Percentiles rank a stretch among this genome's conserved stretches.
These are phyloP conservation scores for Colletotrichum graminicola DNA, from an alignment of 2,329 filamentous ascomycete genomes.

Conservation along the genomic window DNA sequence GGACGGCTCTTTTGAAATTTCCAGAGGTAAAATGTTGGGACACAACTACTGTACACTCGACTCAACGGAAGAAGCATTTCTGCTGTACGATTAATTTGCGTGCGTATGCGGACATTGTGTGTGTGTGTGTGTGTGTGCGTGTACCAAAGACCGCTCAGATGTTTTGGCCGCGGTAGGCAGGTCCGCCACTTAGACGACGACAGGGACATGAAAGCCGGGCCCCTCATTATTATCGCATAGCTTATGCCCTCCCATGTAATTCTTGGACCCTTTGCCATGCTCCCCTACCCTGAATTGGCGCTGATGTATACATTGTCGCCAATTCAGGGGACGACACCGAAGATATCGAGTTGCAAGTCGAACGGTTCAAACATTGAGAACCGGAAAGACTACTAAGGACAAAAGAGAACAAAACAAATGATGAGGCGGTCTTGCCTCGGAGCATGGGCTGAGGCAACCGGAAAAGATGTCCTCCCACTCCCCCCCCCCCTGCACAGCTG, in stretches of 20 bases:
- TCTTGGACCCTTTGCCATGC: not conserved
- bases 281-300: not conserved
- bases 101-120: constrained; percentile 21
- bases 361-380: not conserved
- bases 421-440: not conserved
- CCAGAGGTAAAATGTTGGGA: constrained; percentile 21
- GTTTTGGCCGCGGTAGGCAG: constrained; percentile 15
- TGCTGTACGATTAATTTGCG: constrained; percentile 31
- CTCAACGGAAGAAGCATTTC: constrained; percentile 21
- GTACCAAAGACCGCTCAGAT: constrained; percentile 11
- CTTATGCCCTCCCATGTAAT: not conserved
- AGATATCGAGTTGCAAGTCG: not conserved
- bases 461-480: constrained; percentile 37
- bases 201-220: constrained; percentile 31
- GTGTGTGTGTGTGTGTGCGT: constrained; percentile 23
- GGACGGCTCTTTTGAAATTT: constrained; percentile 24
- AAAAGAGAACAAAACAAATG: not conserved
- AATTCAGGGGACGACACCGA: not conserved
- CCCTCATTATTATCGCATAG: constrained; percentile 14
- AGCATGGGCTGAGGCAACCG: constrained; percentile 11
- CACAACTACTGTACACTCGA: constrained; percentile 24
- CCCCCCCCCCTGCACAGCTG: constrained; percentile 40
- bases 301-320: not conserved
- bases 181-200: constrained; percentile 32
- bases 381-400: not conserved